A percentile compares a stretch with the other conserved stretches of the same genome.
Evolutionary conservation across 139 green algal species (phyloP).

Genomic region (Desmodesmus armatus): DNA sequence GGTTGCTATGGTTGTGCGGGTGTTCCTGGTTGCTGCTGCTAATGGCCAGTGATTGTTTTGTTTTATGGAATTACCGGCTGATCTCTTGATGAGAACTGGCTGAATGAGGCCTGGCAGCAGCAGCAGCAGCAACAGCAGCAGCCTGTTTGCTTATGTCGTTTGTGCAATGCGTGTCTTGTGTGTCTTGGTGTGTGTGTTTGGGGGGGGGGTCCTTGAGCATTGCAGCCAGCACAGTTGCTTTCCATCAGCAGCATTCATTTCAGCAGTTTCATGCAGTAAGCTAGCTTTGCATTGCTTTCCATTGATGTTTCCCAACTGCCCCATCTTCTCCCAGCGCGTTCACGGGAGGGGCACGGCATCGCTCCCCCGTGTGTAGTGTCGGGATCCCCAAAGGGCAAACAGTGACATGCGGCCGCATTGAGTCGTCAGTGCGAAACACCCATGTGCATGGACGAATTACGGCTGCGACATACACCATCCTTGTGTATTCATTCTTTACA

Average conservation of each 20-base stretch:
- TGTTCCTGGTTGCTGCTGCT: neutral
- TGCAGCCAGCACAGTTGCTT: no score
- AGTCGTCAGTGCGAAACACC: conserved; percentile 46
- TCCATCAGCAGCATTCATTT: neutral
- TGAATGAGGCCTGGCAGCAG: conserved; percentile 11
- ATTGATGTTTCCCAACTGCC: neutral
- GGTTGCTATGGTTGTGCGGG: neutral
- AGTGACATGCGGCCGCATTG: conserved; percentile 41
- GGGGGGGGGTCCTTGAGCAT: no score
- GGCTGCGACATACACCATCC: conserved; percentile 25
- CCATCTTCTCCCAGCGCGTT: conserved; percentile 41
- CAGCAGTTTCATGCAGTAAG: neutral
- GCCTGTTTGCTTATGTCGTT: neutral
- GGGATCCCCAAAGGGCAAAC: conserved; percentile 48
- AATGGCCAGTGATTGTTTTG: conserved; percentile 10
- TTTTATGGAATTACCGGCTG: conserved; percentile 53
- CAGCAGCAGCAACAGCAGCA: neutral
- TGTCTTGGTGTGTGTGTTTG: no score
- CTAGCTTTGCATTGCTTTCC: neutral
- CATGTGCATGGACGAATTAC: conserved; percentile 52
- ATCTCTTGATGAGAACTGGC: conserved; percentile 45
- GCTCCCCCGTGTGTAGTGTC: conserved; percentile 23
- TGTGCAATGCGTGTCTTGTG: neutral
- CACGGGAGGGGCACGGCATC: conserved; percentile 41
- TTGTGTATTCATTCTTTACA: neutral